Evolutionary conservation across 345 rosid genomes (phyloP), one percentile per base, ranked within the genome.

Genomic region (Arabidopsis thaliana): DNA sequence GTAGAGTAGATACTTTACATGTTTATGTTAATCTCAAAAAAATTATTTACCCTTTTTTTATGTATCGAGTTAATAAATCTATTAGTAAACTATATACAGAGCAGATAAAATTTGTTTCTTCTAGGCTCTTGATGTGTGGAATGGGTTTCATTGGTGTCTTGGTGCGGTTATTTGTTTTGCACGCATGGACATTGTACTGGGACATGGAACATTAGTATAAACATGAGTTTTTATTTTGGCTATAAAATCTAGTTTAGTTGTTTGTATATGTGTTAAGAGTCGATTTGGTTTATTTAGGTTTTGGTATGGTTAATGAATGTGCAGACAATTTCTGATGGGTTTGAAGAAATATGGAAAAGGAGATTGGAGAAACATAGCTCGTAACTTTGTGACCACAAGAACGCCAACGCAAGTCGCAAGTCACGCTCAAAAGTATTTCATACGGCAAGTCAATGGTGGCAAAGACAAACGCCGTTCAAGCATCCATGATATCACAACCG

Each of bases 381-480:
- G 99, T 53, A 84, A 90, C 66, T 93, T 88, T 34, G 99, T 95
- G 83, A 89, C 85, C 4, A 83, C 89, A 33, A 69, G 99, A 51
- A 95, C 99, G 14, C 98, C 99, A 1, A 95, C 99, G 56, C 98
- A 95, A 83, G 99, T 95, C 12, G 99, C 99, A 1, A 95, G 99
- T 74, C 99, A 95, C 78, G 99, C 99, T 60, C 99, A 93, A n/a
- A 95, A 95, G 81, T 95, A 92, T 80, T 95, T 90, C 78, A 93
- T 92, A 81, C 65, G 99, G 75, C 99, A 95, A 80, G 86, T 81
- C 59, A 89, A 87, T 1, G 98, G 98, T 13, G 94, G 98, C 38
- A 95, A 95, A 65, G 99, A 95, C 79, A 95, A 90, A 89, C 84
- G 94, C 71, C 80, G 99, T 72, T 95, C 99, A 51, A 95, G 99